Conservation (phyloP, 202 grass and related monocot genomes). For the Zizania palustris region DNA sequence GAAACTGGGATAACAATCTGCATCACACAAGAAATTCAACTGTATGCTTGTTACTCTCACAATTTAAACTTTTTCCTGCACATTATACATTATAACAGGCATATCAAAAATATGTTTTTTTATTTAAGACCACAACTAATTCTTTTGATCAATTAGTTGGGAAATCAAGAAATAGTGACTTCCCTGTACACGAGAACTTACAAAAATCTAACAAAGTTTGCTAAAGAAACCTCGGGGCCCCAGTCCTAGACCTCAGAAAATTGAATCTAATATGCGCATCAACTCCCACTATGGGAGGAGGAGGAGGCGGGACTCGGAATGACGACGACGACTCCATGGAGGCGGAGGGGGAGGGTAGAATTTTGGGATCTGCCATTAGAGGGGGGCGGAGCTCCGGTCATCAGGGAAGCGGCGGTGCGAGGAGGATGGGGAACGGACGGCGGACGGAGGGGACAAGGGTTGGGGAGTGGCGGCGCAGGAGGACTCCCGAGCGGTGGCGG, state of each 20-base stretch:
- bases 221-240: not conserved
- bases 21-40: slow-evolving; percentile 14
- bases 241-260: not conserved
- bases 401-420: not conserved
- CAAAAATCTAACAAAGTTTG: not conserved
- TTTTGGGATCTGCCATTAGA: slow-evolving; percentile 16
- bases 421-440: too few relatives aligned
- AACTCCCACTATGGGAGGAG: slow-evolving; percentile 59
- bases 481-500: too few relatives aligned
- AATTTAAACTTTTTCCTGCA: not conserved
- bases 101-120: not conserved
- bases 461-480: too few relatives aligned
- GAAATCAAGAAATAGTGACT: not conserved
- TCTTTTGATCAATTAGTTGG: not conserved
- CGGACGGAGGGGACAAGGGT: too few relatives aligned
- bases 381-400: not conserved
- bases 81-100: not conserved
- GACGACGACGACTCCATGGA: slow-evolving; percentile 21
- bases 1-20: slow-evolving; percentile 72
- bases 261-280: not conserved
- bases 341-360: slow-evolving; percentile 15
- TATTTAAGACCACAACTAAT: not conserved
- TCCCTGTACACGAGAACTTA: not conserved
- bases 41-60: too few relatives aligned
- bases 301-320: slow-evolving; percentile 43